Conservation (phyloP, 441 rosid genomes). For the Breynia disticha region DNA sequence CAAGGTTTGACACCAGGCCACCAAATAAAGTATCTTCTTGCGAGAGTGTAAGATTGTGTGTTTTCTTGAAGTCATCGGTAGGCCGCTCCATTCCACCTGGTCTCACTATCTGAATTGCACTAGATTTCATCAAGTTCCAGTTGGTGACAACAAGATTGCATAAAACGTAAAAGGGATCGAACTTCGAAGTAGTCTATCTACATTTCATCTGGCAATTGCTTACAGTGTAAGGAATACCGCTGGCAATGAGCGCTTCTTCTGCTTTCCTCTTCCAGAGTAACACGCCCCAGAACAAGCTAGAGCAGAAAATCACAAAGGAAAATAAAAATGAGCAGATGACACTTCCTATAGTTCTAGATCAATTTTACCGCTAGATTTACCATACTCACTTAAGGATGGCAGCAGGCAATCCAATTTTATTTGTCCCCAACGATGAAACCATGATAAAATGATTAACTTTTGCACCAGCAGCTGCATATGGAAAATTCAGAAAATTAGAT, state of each 20-base stretch:
- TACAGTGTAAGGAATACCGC: conserved; percentile 90
- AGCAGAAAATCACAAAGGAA: conserved; percentile 8
- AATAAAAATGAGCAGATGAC: background rate
- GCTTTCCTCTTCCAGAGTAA: conserved; percentile 95
- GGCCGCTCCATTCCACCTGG: conserved; percentile 99
- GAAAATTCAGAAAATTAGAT: background rate
- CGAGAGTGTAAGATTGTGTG: conserved; percentile 81
- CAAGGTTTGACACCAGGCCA: conserved; percentile 95
- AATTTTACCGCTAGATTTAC: conserved; percentile 4
- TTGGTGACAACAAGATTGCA: conserved; percentile 3
- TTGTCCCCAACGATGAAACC: conserved; percentile 95
- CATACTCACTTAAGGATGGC: conserved; percentile 82
- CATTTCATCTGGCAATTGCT: conserved; percentile 21
- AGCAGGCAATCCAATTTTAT: conserved; percentile 91
- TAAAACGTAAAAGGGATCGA: conserved; percentile 3
- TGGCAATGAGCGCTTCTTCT: conserved; percentile 84
- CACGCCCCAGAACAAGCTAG: conserved; percentile 96
- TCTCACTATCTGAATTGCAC: conserved; percentile 77
- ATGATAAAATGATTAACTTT: conserved; percentile 78
- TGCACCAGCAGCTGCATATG: conserved; percentile 57
- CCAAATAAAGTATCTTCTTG: conserved; percentile 89
- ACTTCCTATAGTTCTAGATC: background rate
- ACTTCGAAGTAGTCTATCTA: conserved; percentile 8
- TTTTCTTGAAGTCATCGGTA: conserved; percentile 85
- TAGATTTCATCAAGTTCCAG: conserved; percentile 23